Evolutionary conservation across 169 alveolate genomes (phyloP).

Genomic region (Babesia ovata): DNA sequence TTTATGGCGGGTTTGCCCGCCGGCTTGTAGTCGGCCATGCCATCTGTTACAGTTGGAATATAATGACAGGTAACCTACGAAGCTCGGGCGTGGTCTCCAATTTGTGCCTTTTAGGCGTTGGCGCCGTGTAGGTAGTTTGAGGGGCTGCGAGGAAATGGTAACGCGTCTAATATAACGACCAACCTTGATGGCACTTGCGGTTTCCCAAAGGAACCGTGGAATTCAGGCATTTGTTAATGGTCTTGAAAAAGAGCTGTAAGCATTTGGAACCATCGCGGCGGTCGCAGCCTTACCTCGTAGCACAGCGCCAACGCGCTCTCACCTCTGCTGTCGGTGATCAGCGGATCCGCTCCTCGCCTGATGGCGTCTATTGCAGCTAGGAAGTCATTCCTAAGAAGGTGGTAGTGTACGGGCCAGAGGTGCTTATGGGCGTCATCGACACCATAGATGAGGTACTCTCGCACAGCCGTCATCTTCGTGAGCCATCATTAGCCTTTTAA

Average conservation of each 20-base stretch:
- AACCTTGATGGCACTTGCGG: neutral
- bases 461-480: conserved; percentile 21
- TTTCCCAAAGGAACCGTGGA: conserved; percentile 47
- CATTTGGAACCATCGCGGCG: neutral
- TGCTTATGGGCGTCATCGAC: conserved; percentile 59
- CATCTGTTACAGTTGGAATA: neutral
- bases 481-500: neutral
- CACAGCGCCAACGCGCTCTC: conserved; percentile 71
- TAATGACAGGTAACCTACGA: conserved; percentile 3
- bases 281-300: conserved; percentile 17
- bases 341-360: conserved; percentile 70
- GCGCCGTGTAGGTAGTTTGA: neutral
- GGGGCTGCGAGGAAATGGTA: too few relatives aligned
- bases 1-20: neutral
- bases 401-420: conserved; percentile 69
- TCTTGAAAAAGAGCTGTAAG: conserved; percentile 41
- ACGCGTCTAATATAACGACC: neutral
- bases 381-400: conserved; percentile 65
- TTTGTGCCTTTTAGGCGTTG: neutral
- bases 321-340: conserved; percentile 60
- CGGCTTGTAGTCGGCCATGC: conserved; percentile 33
- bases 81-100: conserved; percentile 1
- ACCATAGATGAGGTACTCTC: conserved; percentile 39
- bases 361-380: conserved; percentile 66
- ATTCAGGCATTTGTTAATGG: conserved; percentile 48